phyloP scores from a whole-genome alignment of 768 basidiomycete genomes.

The Mycena haematopus region DNA sequence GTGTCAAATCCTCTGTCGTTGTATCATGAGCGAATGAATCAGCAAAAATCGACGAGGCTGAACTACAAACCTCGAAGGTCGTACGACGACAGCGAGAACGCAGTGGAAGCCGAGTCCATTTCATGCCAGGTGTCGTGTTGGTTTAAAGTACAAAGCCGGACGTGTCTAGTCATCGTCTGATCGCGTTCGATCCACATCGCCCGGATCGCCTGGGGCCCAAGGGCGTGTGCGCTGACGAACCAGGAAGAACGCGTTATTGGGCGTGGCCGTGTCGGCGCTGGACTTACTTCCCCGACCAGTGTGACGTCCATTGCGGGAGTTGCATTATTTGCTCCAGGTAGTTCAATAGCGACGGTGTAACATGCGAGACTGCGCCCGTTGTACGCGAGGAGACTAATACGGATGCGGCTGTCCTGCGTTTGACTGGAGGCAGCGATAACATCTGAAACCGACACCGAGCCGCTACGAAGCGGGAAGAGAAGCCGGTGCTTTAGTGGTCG shows the following conservation, averaged over 20 bases:
- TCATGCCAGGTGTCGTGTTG: conserved; percentile 18
- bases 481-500: conserved; percentile 31
- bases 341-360: conserved; percentile 40
- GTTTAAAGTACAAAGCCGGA: conserved; percentile 21
- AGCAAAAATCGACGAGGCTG: background rate
- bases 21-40: background rate
- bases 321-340: conserved; percentile 26
- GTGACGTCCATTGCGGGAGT: conserved; percentile 47
- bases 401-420: conserved; percentile 15
- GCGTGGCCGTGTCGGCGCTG: conserved; percentile 9
- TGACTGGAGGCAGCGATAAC: conserved; percentile 1
- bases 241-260: conserved; percentile 39
- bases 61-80: conserved; percentile 38
- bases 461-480: conserved; percentile 46
- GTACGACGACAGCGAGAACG: conserved; percentile 33
- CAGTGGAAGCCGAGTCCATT: conserved; percentile 15
- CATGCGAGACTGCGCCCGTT: conserved; percentile 60
- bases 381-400: conserved; percentile 50
- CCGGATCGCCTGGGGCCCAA: conserved; percentile 56
- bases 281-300: conserved; percentile 45
- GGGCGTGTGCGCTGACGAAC: conserved; percentile 55
- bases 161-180: conserved; percentile 18
- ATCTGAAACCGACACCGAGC: conserved; percentile 46
- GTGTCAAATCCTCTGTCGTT: conserved; percentile 36
- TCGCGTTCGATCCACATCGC: conserved; percentile 63